Base-by-base conservation (phyloP, 1,284 basidiomycete genomes). In the Naganishia sp. region DNA sequence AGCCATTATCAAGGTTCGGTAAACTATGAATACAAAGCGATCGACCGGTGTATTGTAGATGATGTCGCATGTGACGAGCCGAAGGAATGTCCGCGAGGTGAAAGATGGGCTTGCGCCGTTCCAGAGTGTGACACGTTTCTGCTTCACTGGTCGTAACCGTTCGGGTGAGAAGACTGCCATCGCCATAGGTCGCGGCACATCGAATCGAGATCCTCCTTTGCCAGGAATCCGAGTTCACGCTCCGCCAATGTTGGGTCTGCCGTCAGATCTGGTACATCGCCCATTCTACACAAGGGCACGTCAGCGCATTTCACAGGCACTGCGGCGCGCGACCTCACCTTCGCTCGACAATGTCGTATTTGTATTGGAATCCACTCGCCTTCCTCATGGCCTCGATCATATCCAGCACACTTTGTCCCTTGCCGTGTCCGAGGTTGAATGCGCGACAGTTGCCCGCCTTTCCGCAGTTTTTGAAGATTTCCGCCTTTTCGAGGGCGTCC, bases 211-310 rank as follows among this genome's bases (percentile, higher is more conserved):
- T 87, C 84, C 73, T 87, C 84, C 46, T 85, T 84, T 18, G 95
- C 95, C 71, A 88, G 86, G 85, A 99, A 99, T 21, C 92, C 92
- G 48, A 99, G 88, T 79, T 99, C 96, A 78, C 88, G 88, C 82
- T 94, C 87, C 0, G 96, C 96, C 31, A 97, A 84, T 3, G 88
- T 73, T 0, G 96, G 95, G 79, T 99, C 90, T 9, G 95, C 96
- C 15, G 94, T 98, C 49, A 99, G 84, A 78, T 98, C 94, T 0
- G 96, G 95, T 0, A 99, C 96, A 77, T 99, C 96, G 10, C 95
- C 96, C 55, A 87, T 84, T 70, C 93, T 92, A 74, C n/a, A 2
- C 36, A n/a, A 3, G 55, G 21, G 33, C 18, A 33, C 46, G 43
- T 46, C 11, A 49, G 36, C 50, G 44, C 28, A 61, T 53, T 39